Base-by-base conservation (phyloP, 352 stramenopile species). In the Phytophthora europaea region DNA sequence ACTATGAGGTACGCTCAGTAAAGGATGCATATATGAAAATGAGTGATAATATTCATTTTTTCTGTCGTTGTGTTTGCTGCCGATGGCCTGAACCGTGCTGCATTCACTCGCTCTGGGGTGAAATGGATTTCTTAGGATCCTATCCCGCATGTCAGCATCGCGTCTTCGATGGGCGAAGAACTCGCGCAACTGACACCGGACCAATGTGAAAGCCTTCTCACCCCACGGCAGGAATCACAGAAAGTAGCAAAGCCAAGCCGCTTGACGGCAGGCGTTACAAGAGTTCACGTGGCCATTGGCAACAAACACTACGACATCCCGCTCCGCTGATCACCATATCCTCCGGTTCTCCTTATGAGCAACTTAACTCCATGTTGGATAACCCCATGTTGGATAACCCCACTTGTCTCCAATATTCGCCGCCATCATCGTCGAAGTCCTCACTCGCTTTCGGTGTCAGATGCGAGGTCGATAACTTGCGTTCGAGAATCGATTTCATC, bases 271-370 rank as follows among this genome's bases (percentile, higher is more conserved):
- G 59, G 58, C 38, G 48, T 80, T 47, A 48, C 61, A 75, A 36
- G 72, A 71, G 82, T 94, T 50, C 80, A 92, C 64, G 82, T 91
- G 36, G 78, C 81, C 63, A 92, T 94, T 70, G 88, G 88, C 73
- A 95, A 95, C 84, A 95, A 94, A 82, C 84, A 90, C 70, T 95
- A 91, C 77, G 72, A 81, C 54, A 89, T 93, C 58, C 69, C 82
- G 18, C 82, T 94, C 28, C 73, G 76, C 31, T 91, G 67, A 84
- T 40, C 28, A 26, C 33, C 55, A 31, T n/a, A 57, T 51, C 26
- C 34, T 62, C 40, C 55, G 61, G 10, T 58, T 34, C 22, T 43
- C 22, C 31, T 28, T 20, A 38, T 38, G 28, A 52, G 50, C 40
- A 75, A 20, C 26, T 64, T 51, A 33, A 61, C 23, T 34, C 22